Conservation (phyloP, 1,139 yeast genomes). For the Sugiyamaella grinbergsii region DNA sequence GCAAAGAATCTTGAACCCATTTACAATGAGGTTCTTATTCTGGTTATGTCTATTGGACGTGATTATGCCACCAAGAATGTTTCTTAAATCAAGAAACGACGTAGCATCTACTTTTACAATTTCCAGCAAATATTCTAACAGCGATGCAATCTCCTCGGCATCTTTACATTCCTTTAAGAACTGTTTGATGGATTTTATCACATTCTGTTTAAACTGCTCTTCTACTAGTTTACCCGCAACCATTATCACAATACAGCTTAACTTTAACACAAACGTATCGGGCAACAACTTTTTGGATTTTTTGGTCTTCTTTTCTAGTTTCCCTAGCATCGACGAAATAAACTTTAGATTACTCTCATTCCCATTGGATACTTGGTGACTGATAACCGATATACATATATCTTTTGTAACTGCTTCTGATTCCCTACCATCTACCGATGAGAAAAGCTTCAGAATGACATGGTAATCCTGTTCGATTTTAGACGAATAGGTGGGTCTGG, state of each 20-base stretch:
- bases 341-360: conserved; percentile 20
- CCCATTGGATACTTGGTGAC: conserved; percentile 18
- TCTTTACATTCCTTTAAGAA: background rate
- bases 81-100: background rate
- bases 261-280: conserved; percentile 18
- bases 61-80: conserved; percentile 8
- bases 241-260: conserved; percentile 17
- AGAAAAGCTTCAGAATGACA: conserved; percentile 20
- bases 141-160: background rate
- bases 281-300: conserved; percentile 4
- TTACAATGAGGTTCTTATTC: background rate
- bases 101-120: background rate
- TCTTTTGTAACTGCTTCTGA: conserved; percentile 17
- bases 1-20: conserved; percentile 21
- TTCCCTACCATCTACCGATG: conserved; percentile 5
- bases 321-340: conserved; percentile 15
- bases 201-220: conserved; percentile 9
- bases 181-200: background rate
- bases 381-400: conserved; percentile 18
- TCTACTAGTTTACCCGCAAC: background rate
- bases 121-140: conserved; percentile 1
- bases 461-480: conserved; percentile 21
- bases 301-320: conserved; percentile 16
- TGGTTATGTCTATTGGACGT: background rate
- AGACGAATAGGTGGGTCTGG: conserved; percentile 24